A percentile compares a stretch with the other conserved stretches of the same genome.
phyloP scores from a whole-genome alignment of 2,329 filamentous ascomycete species.

The Nothophaeocryptopus gaeumannii region DNA sequence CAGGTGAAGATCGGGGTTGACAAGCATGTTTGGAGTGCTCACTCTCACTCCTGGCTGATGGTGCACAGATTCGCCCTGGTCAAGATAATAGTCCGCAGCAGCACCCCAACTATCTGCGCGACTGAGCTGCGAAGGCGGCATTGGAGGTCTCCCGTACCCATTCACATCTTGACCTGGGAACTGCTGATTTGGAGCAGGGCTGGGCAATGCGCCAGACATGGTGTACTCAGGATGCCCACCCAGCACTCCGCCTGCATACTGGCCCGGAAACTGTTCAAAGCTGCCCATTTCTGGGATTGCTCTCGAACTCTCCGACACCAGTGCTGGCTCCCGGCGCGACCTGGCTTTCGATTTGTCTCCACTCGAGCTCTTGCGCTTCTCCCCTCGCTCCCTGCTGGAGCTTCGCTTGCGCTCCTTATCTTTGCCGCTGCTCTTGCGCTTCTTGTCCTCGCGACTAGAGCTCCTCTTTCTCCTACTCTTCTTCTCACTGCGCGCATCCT shows the following conservation, averaged over 20 bases:
- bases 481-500: conserved; percentile 29
- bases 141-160: conserved; percentile 43
- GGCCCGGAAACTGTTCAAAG: conserved; percentile 34
- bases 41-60: conserved; percentile 60
- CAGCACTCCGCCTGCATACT: conserved; percentile 24
- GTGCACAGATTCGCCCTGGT: conserved; percentile 59
- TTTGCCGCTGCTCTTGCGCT: conserved; percentile 31
- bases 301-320: conserved; percentile 22
- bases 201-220: conserved; percentile 34
- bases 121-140: conserved; percentile 28
- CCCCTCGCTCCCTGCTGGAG: conserved; percentile 21
- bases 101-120: conserved; percentile 48
- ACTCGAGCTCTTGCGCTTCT: conserved; percentile 16
- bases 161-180: conserved; percentile 58
- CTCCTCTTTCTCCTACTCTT: conserved; percentile 27
- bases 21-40: conserved; percentile 51
- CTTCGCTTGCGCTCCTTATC: conserved; percentile 32
- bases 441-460: conserved; percentile 24
- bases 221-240: conserved; percentile 13
- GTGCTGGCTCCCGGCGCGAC: conserved; percentile 13
- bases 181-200: conserved; percentile 38
- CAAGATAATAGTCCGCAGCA: conserved; percentile 60
- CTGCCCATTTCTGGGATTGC: conserved; percentile 30
- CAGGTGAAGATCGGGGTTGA: conserved; percentile 56
- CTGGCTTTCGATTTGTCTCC: conserved; percentile 21